phyloP scores from a whole-genome alignment of 2,329 filamentous ascomycete genomes.

The Penicillium nordicum region DNA sequence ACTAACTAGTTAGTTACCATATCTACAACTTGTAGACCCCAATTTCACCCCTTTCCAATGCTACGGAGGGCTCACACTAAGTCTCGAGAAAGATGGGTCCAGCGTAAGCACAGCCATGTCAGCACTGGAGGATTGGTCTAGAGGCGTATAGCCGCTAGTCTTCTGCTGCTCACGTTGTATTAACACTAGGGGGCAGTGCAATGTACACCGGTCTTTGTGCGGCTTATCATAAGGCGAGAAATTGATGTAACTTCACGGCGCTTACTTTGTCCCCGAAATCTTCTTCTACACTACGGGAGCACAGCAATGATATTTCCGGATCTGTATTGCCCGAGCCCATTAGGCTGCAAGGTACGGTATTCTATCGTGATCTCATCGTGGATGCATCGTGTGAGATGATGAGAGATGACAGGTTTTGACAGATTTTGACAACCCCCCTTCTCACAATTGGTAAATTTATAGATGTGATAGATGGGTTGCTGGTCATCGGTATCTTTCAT shows the following conservation, averaged over 20 bases:
- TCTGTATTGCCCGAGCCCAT: not conserved
- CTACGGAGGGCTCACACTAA: not conserved
- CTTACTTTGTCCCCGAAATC: not conserved
- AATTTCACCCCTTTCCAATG: not conserved
- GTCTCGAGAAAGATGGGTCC: not conserved
- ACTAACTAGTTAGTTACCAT: no score
- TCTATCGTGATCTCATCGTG: not conserved
- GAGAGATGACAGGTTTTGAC: not conserved
- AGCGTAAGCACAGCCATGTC: not conserved
- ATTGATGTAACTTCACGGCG: not conserved
- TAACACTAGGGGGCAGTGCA: not conserved
- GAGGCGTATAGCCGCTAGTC: no score
- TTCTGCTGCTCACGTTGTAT: not conserved
- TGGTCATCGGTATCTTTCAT: no score
- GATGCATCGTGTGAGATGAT: not conserved
- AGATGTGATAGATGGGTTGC: no score
- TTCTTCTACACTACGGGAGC: not conserved
- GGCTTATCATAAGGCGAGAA: not conserved
- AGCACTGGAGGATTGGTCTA: no score
- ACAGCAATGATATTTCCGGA: not conserved
- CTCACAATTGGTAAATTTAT: no score
- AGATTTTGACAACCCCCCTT: no score
- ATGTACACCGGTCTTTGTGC: not conserved
- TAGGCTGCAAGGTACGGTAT: not conserved
- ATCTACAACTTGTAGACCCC: not conserved